Conservation (phyloP, 108 stramenopile genomes). For the Heterococcus sp. region DNA sequence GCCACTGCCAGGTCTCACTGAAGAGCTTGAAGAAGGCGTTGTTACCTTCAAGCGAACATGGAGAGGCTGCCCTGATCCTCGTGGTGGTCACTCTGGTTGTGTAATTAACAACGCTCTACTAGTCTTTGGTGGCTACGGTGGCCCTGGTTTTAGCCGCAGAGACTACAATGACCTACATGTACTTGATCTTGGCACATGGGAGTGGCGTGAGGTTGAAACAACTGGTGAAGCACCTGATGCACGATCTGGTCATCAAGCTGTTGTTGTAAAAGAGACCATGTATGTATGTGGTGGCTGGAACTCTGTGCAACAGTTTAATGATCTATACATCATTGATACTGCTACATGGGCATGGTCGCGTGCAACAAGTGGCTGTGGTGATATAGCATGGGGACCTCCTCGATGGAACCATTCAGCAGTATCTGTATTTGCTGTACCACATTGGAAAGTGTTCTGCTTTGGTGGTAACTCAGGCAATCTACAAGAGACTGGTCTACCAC, state of each 20-base stretch:
- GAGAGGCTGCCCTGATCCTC: slow-evolving; percentile 55
- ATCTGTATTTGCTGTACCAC: slow-evolving; percentile 70
- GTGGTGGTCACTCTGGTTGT: slow-evolving; percentile 67
- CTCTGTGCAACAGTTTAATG: slow-evolving; percentile 65
- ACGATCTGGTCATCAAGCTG: slow-evolving; percentile 53
- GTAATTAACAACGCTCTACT: slow-evolving; percentile 53
- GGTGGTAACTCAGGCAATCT: slow-evolving; percentile 73
- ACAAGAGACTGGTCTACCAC: slow-evolving; percentile 39
- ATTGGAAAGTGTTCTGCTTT: slow-evolving; percentile 77
- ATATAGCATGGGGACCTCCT: slow-evolving; percentile 61
- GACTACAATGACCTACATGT: slow-evolving; percentile 68
- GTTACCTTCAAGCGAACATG: slow-evolving; percentile 48
- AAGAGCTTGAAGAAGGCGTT: slow-evolving; percentile 31
- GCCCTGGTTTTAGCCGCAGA: slow-evolving; percentile 63
- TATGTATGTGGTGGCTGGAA: slow-evolving; percentile 78
- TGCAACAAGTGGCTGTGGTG: slow-evolving; percentile 50
- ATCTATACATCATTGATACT: slow-evolving; percentile 66
- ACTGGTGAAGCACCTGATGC: slow-evolving; percentile 35
- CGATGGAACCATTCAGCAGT: slow-evolving; percentile 72
- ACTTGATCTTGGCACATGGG: slow-evolving; percentile 37
- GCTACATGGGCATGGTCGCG: slow-evolving; percentile 59
- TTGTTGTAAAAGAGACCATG: slow-evolving; percentile 59
- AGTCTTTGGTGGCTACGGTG: slow-evolving; percentile 77
- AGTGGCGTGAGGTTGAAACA: slow-evolving; percentile 32
- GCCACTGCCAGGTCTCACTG: slow-evolving; percentile 42